phyloP scores from a whole-genome alignment of 1,139 yeast species.

The Ogataea hybrid region DNA sequence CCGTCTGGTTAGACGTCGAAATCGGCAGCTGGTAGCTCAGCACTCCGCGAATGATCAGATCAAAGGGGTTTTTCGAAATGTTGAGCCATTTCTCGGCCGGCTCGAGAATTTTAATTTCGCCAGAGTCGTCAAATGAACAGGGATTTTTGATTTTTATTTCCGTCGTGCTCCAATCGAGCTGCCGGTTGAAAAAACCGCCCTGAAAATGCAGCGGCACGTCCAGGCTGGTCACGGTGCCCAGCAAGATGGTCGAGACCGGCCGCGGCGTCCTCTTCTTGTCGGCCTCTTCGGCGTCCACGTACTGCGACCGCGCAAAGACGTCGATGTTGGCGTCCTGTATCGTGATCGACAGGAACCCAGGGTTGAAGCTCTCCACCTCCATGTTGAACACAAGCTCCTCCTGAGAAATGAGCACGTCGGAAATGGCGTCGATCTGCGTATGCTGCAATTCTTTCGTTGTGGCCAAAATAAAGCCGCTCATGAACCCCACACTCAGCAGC shows the following conservation, averaged over 20 bases:
- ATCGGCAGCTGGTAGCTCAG: slow-evolving; percentile 76
- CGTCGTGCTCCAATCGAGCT: slow-evolving; percentile 53
- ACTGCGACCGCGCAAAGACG: slow-evolving; percentile 80
- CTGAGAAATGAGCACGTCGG: slow-evolving; percentile 73
- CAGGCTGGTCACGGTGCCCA: slow-evolving; percentile 65
- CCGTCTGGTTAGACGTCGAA: slow-evolving; percentile 50
- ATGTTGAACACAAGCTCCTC: slow-evolving; percentile 85
- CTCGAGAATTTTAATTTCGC: slow-evolving; percentile 10
- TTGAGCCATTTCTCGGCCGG: slow-evolving; percentile 64
- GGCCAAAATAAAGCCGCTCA: slow-evolving; percentile 81
- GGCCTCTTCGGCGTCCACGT: slow-evolving; percentile 30
- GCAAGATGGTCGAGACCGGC: slow-evolving; percentile 55
- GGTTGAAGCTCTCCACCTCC: slow-evolving; percentile 77
- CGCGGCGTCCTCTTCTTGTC: slow-evolving; percentile 4
- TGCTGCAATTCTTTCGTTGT: slow-evolving; percentile 80
- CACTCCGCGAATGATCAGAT: slow-evolving; percentile 78
- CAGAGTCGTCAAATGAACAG: slow-evolving; percentile 40
- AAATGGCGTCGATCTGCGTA: slow-evolving; percentile 57
- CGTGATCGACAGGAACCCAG: slow-evolving; percentile 73
- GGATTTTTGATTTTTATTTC: slow-evolving; percentile 75
- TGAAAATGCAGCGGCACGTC: slow-evolving; percentile 74
- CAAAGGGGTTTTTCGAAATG: slow-evolving; percentile 80
- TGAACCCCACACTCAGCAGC: slow-evolving; percentile 68
- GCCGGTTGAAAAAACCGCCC: slow-evolving; percentile 77
- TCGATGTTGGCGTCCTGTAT: slow-evolving; percentile 73